Conservation (phyloP, 2,329 filamentous ascomycete genomes). For the Verticillium tricorpus region DNA sequence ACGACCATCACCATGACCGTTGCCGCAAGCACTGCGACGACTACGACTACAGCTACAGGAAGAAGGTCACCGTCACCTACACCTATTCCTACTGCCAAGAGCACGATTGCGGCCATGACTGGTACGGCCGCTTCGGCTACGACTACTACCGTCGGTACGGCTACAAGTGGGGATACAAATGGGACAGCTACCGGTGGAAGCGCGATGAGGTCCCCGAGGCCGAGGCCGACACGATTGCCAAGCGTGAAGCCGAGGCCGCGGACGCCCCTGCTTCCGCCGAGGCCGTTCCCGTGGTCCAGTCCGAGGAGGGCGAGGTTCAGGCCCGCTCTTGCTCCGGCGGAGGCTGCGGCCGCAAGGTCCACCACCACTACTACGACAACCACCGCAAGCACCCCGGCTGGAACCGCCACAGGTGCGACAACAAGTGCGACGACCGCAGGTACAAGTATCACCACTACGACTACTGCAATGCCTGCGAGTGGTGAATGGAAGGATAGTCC, state of each 20-base stretch:
- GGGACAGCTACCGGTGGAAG: not conserved
- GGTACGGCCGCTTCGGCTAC: not conserved
- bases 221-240: not conserved
- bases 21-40: not conserved
- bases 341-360: not conserved
- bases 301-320: not conserved
- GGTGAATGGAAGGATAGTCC: not conserved
- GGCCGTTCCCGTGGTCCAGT: not conserved
- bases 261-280: not conserved
- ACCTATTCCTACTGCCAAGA: not conserved
- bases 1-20: not conserved
- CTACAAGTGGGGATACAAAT: not conserved
- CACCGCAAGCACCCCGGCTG: not conserved
- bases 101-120: not conserved
- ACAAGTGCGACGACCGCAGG: not conserved
- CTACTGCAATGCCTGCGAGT: not conserved
- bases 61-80: not conserved
- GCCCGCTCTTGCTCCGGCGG: not conserved
- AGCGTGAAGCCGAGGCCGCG: not conserved
- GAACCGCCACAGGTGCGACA: not conserved
- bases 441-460: not conserved
- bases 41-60: not conserved
- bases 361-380: not conserved
- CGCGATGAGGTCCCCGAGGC: not conserved
- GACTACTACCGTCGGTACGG: not conserved